Evolutionary conservation across 257 asterid species (phyloP).

Genomic region (Solanum arcanum): DNA sequence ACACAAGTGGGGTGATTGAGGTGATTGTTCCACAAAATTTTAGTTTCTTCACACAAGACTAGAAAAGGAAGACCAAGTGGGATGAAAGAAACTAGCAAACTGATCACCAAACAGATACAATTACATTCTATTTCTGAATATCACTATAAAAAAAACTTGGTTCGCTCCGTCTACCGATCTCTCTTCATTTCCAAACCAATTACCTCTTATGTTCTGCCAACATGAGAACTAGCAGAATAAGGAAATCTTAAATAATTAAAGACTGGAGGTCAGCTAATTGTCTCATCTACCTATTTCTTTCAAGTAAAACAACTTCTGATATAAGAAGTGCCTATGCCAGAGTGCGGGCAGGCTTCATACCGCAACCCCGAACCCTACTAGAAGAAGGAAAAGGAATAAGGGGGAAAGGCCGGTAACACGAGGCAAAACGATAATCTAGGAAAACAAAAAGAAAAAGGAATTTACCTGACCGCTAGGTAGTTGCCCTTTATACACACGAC

Average conservation of each 20-base stretch:
- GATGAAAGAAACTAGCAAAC: background rate
- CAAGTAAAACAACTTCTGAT: background rate
- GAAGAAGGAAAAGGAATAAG: background rate
- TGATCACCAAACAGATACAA: background rate
- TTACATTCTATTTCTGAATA: background rate
- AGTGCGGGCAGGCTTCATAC: background rate
- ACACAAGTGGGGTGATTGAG: background rate
- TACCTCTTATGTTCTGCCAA: background rate
- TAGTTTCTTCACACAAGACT: background rate
- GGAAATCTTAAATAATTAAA: background rate
- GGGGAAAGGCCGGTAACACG: background rate
- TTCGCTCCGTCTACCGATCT: background rate
- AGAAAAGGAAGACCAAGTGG: background rate
- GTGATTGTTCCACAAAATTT: background rate
- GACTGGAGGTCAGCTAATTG: background rate
- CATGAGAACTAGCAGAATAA: background rate
- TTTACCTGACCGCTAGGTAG: constrained; percentile 79
- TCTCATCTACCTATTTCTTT: background rate
- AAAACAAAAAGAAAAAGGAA: background rate
- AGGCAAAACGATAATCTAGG: background rate
- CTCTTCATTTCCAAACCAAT: background rate
- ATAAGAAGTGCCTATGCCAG: background rate
- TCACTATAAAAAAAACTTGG: background rate
- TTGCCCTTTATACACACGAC: constrained; percentile 78
- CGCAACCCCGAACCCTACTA: background rate